Evolutionary conservation across 192 early-diverging fungal species (phyloP).

Genomic region (Coemansia sp.): DNA sequence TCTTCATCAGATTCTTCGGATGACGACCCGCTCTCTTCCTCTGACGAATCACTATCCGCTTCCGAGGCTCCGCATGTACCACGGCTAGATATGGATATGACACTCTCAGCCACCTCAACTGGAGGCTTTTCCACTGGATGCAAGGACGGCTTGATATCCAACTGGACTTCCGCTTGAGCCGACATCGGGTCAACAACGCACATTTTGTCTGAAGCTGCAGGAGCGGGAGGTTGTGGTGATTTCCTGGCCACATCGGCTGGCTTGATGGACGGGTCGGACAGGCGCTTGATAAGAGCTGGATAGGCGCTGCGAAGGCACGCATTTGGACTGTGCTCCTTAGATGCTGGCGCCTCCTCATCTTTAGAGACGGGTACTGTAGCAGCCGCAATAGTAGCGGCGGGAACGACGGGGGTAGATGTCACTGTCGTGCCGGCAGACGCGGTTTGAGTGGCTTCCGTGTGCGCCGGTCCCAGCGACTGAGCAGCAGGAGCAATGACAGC

Average conservation of each 20-base stretch:
- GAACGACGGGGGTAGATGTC: not conserved
- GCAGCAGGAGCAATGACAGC: not conserved
- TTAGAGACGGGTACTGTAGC: not conserved
- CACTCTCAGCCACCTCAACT: not conserved
- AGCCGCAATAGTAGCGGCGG: not conserved
- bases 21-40: slow-evolving; percentile 3
- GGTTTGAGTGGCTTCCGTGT: not conserved
- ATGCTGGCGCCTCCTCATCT: not conserved
- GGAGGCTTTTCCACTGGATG: not conserved
- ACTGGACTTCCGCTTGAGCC: not conserved
- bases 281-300: not conserved
- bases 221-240: not conserved
- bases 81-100: not conserved
- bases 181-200: not conserved
- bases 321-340: not conserved
- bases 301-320: not conserved
- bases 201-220: not conserved
- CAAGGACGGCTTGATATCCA: not conserved
- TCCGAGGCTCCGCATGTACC: not conserved
- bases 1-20: slow-evolving; percentile 14
- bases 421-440: not conserved
- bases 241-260: not conserved
- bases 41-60: not conserved
- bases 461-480: not conserved
- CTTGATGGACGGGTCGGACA: not conserved